Base-by-base conservation (phyloP, 2,329 filamentous ascomycete species). In the Mariannaea elegans region DNA sequence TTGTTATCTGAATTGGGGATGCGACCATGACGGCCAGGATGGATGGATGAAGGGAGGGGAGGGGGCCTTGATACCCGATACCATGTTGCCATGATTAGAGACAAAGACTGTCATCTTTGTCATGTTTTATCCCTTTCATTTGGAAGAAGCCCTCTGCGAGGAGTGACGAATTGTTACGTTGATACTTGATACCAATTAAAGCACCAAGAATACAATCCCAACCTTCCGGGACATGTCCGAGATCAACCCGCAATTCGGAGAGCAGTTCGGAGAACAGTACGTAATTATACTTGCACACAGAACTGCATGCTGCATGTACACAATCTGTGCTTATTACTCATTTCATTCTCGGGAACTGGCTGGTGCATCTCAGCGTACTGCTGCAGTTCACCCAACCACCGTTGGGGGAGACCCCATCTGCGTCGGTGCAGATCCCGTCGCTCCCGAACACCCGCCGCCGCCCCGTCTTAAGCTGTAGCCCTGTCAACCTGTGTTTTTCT, bases 31-130 rank as follows among this genome's bases (percentile, higher is more conserved):
- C 14, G 48, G n/a, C n/a, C n/a, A 24, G 29, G 29, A 46, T 12
- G 4, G 16, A 19, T 39, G 36, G 36, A 24, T 36, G 31, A 36
- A 31, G 32, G 18, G 27, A 19, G 32, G 24, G 39, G 32, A 41
- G 44, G 23, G 44, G 47, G 57, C 44, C 55, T 61, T 60, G 63
- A 65, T 65, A 65, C 63, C 63, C 58, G 56, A 65, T 62, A 60
- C 58, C 38, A 56, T 53, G 49, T 55, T 60, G 39, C 34, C 13
- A 24, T 24, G 36, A 23, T 50, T 49, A 27, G 24, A 27, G 24
- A 27, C 24, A 27, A 9, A 27, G 24, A 6, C 5, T 21, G 16
- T 19, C 38, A 38, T 41, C 4, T 41, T 21, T 41, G 24, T 19
- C 16, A 9, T 19, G 24, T 41, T 44, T 27, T 21, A 46, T 29